A percentile compares a stretch with the other conserved stretches of the same genome.
These are phyloP conservation scores for Ceratocystis ficicola DNA, from an alignment of 2,329 filamentous ascomycete genomes.

Conservation along the genomic window DNA sequence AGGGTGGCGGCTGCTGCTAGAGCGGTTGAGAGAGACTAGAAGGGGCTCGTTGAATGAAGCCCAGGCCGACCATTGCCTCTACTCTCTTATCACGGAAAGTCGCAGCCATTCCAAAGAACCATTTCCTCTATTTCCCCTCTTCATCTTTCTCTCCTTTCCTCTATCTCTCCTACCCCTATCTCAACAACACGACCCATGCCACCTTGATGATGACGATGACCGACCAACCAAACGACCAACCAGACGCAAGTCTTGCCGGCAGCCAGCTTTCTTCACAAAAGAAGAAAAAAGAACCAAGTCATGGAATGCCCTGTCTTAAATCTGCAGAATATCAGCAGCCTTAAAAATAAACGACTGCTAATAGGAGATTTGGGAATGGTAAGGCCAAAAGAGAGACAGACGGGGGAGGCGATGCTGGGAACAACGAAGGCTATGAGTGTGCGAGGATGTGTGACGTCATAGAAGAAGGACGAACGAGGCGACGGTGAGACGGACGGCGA, in stretches of 20 bases:
- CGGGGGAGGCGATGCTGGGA: not conserved
- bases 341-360: no score
- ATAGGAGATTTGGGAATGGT: no score
- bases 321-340: no score
- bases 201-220: conserved; percentile 5
- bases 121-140: not conserved
- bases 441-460: conserved; percentile 3
- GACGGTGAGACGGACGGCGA: not conserved
- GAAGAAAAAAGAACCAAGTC: not conserved
- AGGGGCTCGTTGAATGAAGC: not conserved
- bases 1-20: conserved; percentile 68
- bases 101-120: not conserved
- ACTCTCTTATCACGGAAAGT: not conserved
- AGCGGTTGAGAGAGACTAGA: conserved; percentile 15
- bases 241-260: not conserved
- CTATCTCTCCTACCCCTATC: no score
- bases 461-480: not conserved
- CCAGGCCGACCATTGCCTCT: not conserved
- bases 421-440: not conserved
- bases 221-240: not conserved
- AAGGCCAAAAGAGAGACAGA: not conserved
- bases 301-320: no score
- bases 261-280: not conserved
- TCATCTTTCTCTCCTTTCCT: not conserved
- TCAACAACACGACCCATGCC: not conserved